Evolutionary conservation across 1,139 yeast species (phyloP).

Genomic region (Torulaspora pretoriensis): DNA sequence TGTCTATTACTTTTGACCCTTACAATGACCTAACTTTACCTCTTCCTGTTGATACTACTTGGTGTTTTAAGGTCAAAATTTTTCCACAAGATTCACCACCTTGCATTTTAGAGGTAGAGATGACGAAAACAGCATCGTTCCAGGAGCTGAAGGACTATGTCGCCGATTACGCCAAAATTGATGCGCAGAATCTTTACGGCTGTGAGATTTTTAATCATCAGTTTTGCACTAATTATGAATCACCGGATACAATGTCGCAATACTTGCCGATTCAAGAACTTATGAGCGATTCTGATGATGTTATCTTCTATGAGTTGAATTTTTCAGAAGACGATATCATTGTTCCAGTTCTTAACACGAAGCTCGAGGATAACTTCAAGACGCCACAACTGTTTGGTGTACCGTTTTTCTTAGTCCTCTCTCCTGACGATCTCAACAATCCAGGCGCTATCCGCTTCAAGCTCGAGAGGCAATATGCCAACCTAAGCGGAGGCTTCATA

Average conservation of each 20-base stretch:
- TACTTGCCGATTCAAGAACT: constrained; percentile 68
- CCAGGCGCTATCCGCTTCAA: constrained; percentile 56
- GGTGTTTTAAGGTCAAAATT: constrained; percentile 65
- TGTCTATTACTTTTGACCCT: constrained; percentile 91
- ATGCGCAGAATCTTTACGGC: constrained; percentile 47
- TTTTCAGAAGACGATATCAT: constrained; percentile 43
- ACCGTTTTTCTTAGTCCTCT: constrained; percentile 67
- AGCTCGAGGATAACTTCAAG: constrained; percentile 41
- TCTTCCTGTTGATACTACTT: constrained; percentile 68
- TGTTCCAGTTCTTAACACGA: constrained; percentile 65
- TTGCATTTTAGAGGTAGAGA: constrained; percentile 60
- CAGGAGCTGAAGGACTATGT: constrained; percentile 61
- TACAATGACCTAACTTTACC: constrained; percentile 89
- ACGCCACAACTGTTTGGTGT: constrained; percentile 53
- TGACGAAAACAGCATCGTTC: constrained; percentile 62
- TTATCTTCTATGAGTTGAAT: constrained; percentile 66
- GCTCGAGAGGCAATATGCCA: constrained; percentile 45
- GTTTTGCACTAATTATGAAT: constrained; percentile 68
- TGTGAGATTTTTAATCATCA: constrained; percentile 69
- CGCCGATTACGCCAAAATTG: constrained; percentile 47
- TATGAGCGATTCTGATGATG: constrained; percentile 58
- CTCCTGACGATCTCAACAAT: constrained; percentile 46
- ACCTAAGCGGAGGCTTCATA: constrained; percentile 39
- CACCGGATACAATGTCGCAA: constrained; percentile 50
- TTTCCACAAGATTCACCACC: constrained; percentile 55